These are phyloP conservation scores for Solanum raphanifolium DNA, from an alignment of 257 asterid genomes.

Conservation along the genomic window DNA sequence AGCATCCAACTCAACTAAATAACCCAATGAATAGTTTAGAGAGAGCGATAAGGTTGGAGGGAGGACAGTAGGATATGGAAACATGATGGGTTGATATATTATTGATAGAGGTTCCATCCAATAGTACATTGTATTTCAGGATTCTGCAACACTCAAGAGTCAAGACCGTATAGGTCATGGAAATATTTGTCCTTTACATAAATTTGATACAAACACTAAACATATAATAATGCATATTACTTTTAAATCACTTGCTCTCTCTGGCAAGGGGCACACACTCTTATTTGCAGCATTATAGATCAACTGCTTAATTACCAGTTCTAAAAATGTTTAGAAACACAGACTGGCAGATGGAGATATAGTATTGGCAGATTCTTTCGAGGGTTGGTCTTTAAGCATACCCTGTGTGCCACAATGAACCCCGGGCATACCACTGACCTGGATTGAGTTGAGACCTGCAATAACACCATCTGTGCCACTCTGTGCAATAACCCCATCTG, in stretches of 20 bases:
- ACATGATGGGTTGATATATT: not conserved
- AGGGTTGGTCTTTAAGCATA: slow-evolving; percentile 24
- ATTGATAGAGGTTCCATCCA: not conserved
- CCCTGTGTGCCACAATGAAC: slow-evolving; percentile 29
- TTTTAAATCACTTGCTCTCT: not conserved
- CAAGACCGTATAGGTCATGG: not conserved
- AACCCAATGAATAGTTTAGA: not conserved
- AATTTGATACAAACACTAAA: not conserved
- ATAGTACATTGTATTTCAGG: not conserved
- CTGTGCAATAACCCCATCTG: slow-evolving; percentile 9
- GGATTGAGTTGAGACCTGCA: slow-evolving; percentile 8
- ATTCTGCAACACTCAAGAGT: not conserved
- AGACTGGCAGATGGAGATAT: slow-evolving; percentile 35
- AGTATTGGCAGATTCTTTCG: slow-evolving; percentile 16
- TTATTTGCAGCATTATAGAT: not conserved
- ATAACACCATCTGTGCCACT: slow-evolving; percentile 4
- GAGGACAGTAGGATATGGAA: not conserved
- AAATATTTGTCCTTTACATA: not conserved
- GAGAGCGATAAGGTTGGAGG: not conserved
- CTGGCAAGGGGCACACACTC: not conserved
- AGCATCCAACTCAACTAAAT: not conserved
- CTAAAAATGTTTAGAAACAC: slow-evolving; percentile 32
- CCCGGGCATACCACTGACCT: slow-evolving; percentile 18
- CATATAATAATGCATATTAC: not conserved
- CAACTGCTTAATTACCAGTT: not conserved